Evolutionary conservation across 2,329 filamentous ascomycete genomes (phyloP), one percentile per base, ranked within the genome.

Genomic region (Fusarium sp.): DNA sequence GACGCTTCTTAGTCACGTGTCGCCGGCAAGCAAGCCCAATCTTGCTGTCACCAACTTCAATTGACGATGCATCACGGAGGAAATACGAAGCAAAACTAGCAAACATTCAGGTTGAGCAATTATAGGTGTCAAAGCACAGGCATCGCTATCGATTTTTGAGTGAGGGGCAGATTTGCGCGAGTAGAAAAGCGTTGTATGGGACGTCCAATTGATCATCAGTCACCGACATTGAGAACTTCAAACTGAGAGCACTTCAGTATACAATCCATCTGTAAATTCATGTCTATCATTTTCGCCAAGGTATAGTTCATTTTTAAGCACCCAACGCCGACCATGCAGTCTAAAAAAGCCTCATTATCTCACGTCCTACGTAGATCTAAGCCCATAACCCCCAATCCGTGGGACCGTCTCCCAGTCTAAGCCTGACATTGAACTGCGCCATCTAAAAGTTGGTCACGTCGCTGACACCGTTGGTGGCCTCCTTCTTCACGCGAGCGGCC

Each of bases 231-330:
- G 22, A 47, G 48, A 61, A 56, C 42, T 31, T 70, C 61, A n/a
- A 70, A 70, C 35, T 44, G 66, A 70, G 68, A 70, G 68, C 68
- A 70, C 44, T 70, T 70, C 66, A 66, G 68, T 51, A 63, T 70
- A 15, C 52, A 49, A 60, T 24, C 18, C 18, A 22, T 47, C 14
- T n/a, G n/a, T 66, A 70, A 70, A 49, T 61, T 66, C 66, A 66
- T 70, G 35, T 70, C 66, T 70, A 70, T 70, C 54, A 66, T 66
- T 61, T 61, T 70, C 48, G 58, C 66, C 68, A 54, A 66, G 68
- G 60, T 70, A 70, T 70, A 60, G 42, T 70, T 70, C 59, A 70
- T 70, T 70, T 69, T 70, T 56, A 61, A 70, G 68, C 48, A 70
- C 42, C 68, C 48, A 70, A 70, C 68, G 68, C 68, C 68, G 55